Base-by-base conservation (phyloP, 257 asterid genomes). In the Nicotiana obtusifolia region DNA sequence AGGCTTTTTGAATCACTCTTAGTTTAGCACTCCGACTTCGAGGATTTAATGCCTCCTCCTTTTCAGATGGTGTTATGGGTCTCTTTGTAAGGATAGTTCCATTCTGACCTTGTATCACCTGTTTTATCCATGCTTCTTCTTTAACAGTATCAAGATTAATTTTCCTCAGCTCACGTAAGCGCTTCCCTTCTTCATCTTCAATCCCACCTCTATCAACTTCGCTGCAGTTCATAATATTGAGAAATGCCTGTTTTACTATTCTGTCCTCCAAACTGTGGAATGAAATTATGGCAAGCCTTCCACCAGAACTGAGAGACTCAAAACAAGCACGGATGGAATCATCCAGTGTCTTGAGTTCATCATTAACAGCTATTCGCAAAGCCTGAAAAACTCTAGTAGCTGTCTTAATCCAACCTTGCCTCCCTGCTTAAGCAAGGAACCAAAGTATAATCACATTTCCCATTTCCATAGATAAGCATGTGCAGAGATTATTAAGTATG, bases 401-500 rank as follows among this genome's bases (percentile, higher is more conserved):
- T 2, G 98, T 96, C 90, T 96, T 96, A 28, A 96, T 96, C 99
- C 99, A 96, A 73, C 99, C 99, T 82, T 96, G 98, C 85, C 98
- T 93, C 26, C 97, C 97, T 86, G 97, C 97, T 93, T 94, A 65
- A 64, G 71, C 76, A 35, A 44, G 52, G 41, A 15, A 24, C 22
- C 44, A 44, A 80, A 75, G 62, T 7, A 75, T 49, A 26, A 75
- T 75, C 80, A 75, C 62, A 75, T 75, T 26, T 71, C 59, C 13
- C 35, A 24, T 22, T 71, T 75, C 64, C 80, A 26, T 57, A 15
- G 26, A 75, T 10, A 49, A 49, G 44, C 2, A 26, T 49, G 64
- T 75, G 80, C 17, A 75, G 80, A 75, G 19, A 75, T 75, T 0
- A 24, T 47, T 49, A 49, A 15, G 80, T 26, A 75, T 16, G 17